These are phyloP conservation scores for Phascolomyces articulosus DNA, from an alignment of 371 early-diverging fungal species.

Conservation along the genomic window DNA sequence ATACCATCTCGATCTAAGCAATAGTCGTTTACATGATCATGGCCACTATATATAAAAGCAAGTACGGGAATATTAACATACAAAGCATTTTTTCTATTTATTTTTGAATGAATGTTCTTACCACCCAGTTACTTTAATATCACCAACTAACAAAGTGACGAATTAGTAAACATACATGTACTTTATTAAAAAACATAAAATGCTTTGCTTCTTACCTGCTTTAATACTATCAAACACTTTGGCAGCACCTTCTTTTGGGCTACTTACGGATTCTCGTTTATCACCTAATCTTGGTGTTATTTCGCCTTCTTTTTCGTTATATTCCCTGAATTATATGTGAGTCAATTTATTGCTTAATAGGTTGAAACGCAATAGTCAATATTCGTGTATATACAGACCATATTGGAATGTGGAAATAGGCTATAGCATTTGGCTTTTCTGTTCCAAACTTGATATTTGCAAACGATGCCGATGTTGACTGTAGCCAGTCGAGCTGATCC, in stretches of 20 bases:
- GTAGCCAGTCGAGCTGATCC: conserved; percentile 57
- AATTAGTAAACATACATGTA: neutral
- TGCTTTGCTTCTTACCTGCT: conserved; percentile 17
- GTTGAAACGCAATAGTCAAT: too few relatives aligned
- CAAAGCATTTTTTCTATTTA: too few relatives aligned
- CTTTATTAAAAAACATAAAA: neutral
- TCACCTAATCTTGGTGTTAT: conserved; percentile 36
- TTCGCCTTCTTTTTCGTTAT: conserved; percentile 21
- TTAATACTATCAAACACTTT: conserved; percentile 27
- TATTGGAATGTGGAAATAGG: conserved; percentile 59
- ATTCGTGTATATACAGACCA: conserved; percentile 30
- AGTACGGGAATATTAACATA: neutral
- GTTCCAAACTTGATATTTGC: neutral
- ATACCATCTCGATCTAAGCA: conserved; percentile 48
- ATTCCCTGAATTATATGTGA: conserved; percentile 25
- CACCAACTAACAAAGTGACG: neutral
- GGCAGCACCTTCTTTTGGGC: conserved; percentile 26
- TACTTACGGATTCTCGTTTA: conserved; percentile 42
- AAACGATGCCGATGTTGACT: conserved; percentile 23
- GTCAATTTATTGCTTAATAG: too few relatives aligned
- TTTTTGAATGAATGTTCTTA: neutral
- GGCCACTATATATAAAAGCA: conserved; percentile 34
- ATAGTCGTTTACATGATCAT: conserved; percentile 59
- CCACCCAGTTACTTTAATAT: neutral
- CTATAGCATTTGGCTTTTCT: conserved; percentile 43